A percentile compares a stretch with the other conserved stretches of the same genome.
These are phyloP conservation scores for Nigrograna mackinnonii DNA, from an alignment of 2,329 filamentous ascomycete species.

Conservation along the genomic window DNA sequence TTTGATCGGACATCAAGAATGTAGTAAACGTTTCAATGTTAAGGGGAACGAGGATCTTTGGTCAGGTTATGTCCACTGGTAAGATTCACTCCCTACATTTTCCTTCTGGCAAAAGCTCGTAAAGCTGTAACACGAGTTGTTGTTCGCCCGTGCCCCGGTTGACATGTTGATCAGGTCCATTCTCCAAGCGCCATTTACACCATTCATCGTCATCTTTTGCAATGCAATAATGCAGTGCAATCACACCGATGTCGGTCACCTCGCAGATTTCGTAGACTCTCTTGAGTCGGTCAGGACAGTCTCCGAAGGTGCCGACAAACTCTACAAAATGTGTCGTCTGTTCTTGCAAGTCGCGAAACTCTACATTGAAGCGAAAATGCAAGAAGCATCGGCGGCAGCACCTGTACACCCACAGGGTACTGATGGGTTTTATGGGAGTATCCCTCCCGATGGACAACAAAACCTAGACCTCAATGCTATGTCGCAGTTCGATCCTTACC, in stretches of 20 bases:
- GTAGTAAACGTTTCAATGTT: constrained; percentile 31
- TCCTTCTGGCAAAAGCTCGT: no score
- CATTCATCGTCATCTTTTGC: constrained; percentile 55
- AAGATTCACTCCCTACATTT: constrained; percentile 3
- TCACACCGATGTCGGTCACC: constrained; percentile 55
- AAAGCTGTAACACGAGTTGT: no score
- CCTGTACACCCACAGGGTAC: neutral
- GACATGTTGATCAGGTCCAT: no score
- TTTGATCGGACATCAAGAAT: constrained; percentile 31
- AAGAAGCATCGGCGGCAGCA: constrained; percentile 35
- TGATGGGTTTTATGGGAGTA: constrained; percentile 2
- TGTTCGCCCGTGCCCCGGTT: no score
- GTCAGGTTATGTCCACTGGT: constrained; percentile 41
- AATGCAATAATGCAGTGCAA: constrained; percentile 57
- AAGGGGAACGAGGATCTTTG: constrained; percentile 35
- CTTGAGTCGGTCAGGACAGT: constrained; percentile 55
- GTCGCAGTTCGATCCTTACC: constrained; percentile 63
- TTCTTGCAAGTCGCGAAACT: constrained; percentile 64
- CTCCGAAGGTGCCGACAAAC: constrained; percentile 63
- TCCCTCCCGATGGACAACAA: neutral
- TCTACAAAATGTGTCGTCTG: constrained; percentile 65
- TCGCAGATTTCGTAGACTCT: constrained; percentile 61
- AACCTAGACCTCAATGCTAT: constrained; percentile 26
- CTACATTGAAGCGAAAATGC: constrained; percentile 63
- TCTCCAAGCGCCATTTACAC: constrained; percentile 52